phyloP scores from a whole-genome alignment of 1,284 basidiomycete genomes.

The Cutaneotrichosporon cyanovorans region DNA sequence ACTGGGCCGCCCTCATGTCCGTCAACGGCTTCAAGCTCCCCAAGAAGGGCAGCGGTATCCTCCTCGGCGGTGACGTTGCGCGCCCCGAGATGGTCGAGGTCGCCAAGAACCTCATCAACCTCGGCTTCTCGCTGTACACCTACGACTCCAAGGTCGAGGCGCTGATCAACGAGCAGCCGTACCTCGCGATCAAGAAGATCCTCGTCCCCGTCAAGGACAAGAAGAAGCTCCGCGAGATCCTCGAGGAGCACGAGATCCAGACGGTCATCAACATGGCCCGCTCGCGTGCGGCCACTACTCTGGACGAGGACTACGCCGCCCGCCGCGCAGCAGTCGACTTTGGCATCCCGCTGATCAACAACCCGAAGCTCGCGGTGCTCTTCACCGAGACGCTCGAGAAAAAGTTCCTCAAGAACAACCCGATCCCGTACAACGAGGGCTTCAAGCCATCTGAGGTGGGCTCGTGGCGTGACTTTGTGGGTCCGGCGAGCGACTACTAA shows the following conservation, averaged over 20 bases:
- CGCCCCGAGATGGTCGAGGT: conserved; percentile 64
- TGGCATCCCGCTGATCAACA: conserved; percentile 74
- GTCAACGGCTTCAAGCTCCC: conserved; percentile 63
- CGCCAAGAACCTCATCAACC: conserved; percentile 89
- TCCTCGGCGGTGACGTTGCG: conserved; percentile 72
- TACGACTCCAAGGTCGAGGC: conserved; percentile 78
- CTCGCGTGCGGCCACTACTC: conserved; percentile 64
- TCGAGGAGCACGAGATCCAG: conserved; percentile 89
- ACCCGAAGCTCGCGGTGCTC: conserved; percentile 77
- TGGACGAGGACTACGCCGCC: conserved; percentile 96
- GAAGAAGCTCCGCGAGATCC: conserved; percentile 71
- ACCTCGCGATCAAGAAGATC: conserved; percentile 70
- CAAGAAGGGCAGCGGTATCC: conserved; percentile 50
- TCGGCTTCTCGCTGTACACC: conserved; percentile 84
- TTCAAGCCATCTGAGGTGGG: conserved; percentile 86
- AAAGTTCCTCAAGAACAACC: conserved; percentile 78
- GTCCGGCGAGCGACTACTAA: conserved; percentile 37
- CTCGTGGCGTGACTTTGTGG: conserved; percentile 83
- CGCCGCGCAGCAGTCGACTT: conserved; percentile 87
- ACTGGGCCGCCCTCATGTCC: conserved; percentile 88
- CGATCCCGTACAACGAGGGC: conserved; percentile 78
- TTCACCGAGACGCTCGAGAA: conserved; percentile 84
- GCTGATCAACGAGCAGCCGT: conserved; percentile 72
- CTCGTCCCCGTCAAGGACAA: conserved; percentile 97
- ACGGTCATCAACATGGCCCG: conserved; percentile 91